These are phyloP conservation scores for Meyerozyma sp. DNA, from an alignment of 1,139 yeast species.

Conservation along the genomic window DNA sequence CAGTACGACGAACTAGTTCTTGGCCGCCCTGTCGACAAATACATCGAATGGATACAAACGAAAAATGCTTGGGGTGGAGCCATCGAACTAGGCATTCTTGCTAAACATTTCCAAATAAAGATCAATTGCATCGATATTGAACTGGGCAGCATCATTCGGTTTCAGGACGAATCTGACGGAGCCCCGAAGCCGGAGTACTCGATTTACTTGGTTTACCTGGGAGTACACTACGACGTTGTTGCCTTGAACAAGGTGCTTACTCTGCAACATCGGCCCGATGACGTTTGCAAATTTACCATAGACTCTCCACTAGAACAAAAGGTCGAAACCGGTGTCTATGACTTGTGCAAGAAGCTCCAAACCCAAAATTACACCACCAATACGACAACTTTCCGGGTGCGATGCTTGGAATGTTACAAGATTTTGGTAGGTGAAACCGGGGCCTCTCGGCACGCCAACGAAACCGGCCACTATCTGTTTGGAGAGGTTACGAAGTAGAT, in stretches of 20 bases:
- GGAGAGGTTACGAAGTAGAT: slow-evolving; percentile 43
- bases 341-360: slow-evolving; percentile 44
- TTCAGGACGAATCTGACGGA: slow-evolving; percentile 35
- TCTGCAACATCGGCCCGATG: slow-evolving; percentile 19
- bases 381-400: slow-evolving; percentile 53
- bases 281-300: slow-evolving; percentile 11
- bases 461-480: slow-evolving; percentile 59
- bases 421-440: slow-evolving; percentile 60
- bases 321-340: slow-evolving; percentile 31
- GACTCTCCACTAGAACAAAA: slow-evolving; percentile 14
- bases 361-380: slow-evolving; percentile 60
- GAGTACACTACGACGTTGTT: slow-evolving; percentile 72
- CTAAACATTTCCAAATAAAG: slow-evolving; percentile 47
- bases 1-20: slow-evolving; percentile 54
- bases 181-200: slow-evolving; percentile 23
- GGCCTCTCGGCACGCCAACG: slow-evolving; percentile 61
- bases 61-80: slow-evolving; percentile 84
- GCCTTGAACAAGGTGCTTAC: slow-evolving; percentile 32
- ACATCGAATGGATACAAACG: slow-evolving; percentile 57
- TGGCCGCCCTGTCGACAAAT: slow-evolving; percentile 47
- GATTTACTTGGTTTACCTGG: slow-evolving; percentile 58
- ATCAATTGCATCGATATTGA: slow-evolving; percentile 67
- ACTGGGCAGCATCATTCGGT: slow-evolving; percentile 54
- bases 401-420: slow-evolving; percentile 54
- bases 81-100: slow-evolving; percentile 65